Base-by-base conservation (phyloP, 2,329 filamentous ascomycete species). In the Penicillium sp. region DNA sequence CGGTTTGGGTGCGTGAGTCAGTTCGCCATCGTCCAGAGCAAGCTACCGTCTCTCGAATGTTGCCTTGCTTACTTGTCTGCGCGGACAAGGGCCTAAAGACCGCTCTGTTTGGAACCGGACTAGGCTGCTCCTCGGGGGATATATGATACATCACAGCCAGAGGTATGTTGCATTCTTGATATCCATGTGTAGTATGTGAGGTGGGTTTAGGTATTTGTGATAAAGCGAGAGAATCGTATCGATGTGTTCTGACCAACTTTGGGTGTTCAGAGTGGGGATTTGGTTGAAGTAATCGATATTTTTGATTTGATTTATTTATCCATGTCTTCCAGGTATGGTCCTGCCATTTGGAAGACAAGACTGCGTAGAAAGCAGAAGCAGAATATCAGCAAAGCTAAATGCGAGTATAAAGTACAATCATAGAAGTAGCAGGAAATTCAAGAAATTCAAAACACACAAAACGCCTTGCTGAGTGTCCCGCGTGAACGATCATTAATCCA, bases 101-200 rank as follows among this genome's bases (percentile, higher is more conserved):
- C 39, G 39, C 17, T 42, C 39, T 42, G 7, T 42, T 42, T 29
- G 39, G 39, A 42, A 42, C 39, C 12, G 15, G 39, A 15, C 39
- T 29, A 42, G 24, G 9, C 9, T 15, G 2, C 39, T 27, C 15
- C 15, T 29, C 15, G 15, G 39, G 4, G 24, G 37, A 13, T 29
- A 42, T 42, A 42, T 42, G 39, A 42, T 42, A 42, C 39, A 42
- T 42, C 39, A 42, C 26, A 27, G 39, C n/a, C n/a, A 13, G n/a
- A 13, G 23, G 9, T 27, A 13, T n/a, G n/a, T 4, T 29, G 39
- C 24, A 42, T 42, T 42, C 24, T 27, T 6, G 2, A 4, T 4
- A 23, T 37, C 2, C 15, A 12, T 23, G 7, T 13, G 9, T 36
- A 36, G 34, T 23, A 23, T 37, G 20, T 17, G 18, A 7, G 34